Conservation (phyloP, 306 rosid species). For the Prinsepia uniflora region DNA sequence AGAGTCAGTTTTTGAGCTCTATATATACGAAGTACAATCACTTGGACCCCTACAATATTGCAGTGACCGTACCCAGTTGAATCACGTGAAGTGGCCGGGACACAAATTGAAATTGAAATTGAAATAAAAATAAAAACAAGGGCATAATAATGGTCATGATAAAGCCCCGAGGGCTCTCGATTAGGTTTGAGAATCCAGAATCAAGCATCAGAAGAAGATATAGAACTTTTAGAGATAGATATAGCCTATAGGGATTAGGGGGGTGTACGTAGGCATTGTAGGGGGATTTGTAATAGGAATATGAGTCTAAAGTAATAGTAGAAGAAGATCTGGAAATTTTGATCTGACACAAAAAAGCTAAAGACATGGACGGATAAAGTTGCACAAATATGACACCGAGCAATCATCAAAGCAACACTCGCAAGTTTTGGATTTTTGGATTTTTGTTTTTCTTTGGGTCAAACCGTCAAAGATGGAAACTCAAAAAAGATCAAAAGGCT, state of each 20-base stretch:
- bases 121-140: slow-evolving; percentile 31
- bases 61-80: slow-evolving; percentile 27
- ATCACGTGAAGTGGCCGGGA: slow-evolving; percentile 67
- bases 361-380: slow-evolving; percentile 22
- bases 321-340: slow-evolving; percentile 32
- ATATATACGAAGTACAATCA: background rate
- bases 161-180: slow-evolving; percentile 33
- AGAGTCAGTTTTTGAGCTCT: slow-evolving; percentile 46
- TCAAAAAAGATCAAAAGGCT: background rate
- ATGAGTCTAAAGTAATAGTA: background rate
- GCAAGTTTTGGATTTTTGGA: background rate
- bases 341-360: slow-evolving; percentile 26
- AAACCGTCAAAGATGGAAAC: slow-evolving; percentile 22
- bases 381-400: slow-evolving; percentile 9
- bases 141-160: slow-evolving; percentile 35
- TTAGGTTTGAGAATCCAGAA: slow-evolving; percentile 29
- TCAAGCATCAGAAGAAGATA: slow-evolving; percentile 14
- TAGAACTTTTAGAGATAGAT: background rate
- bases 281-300: background rate
- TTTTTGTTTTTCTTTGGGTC: slow-evolving; percentile 10
- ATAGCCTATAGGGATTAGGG: too few relatives aligned
- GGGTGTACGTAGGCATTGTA: too few relatives aligned
- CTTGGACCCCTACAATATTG: slow-evolving; percentile 9
- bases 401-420: slow-evolving; percentile 34
- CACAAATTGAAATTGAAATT: slow-evolving; percentile 10